A percentile compares a stretch with the other conserved stretches of the same genome.
Conservation (phyloP, 805 yeast species). For the Lachancea kluyveri region DNA sequence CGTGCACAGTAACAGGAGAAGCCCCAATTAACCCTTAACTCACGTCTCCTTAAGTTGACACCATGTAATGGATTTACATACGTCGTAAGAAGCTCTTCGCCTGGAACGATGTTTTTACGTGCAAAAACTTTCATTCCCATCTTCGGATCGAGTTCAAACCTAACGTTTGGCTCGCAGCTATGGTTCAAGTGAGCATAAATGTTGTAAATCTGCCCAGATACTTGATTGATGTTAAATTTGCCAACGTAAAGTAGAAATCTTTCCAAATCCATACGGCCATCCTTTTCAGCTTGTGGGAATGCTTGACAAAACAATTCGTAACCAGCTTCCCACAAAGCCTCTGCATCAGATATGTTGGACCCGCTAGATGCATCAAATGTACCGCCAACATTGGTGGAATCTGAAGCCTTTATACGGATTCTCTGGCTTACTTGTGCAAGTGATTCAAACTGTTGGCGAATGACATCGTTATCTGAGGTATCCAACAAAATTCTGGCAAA, state of each 20-base stretch:
- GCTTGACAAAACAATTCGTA: constrained; percentile 42
- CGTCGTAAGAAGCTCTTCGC: constrained; percentile 63
- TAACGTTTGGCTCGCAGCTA: constrained; percentile 65
- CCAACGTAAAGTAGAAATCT: constrained; percentile 61
- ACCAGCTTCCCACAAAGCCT: constrained; percentile 51
- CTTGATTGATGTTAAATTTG: constrained; percentile 66
- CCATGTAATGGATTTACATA: constrained; percentile 65
- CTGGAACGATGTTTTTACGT: constrained; percentile 46
- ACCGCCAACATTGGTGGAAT: constrained; percentile 39
- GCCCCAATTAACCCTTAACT: constrained; percentile 72
- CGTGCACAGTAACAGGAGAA: constrained; percentile 62
- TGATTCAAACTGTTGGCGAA: constrained; percentile 44
- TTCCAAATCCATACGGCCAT: constrained; percentile 38
- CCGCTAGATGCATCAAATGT: constrained; percentile 33
- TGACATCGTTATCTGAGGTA: constrained; percentile 10
- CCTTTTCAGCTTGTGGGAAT: constrained; percentile 32
- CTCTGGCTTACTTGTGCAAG: constrained; percentile 70
- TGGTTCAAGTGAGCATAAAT: constrained; percentile 71
- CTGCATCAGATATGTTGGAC: constrained; percentile 9
- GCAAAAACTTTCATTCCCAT: constrained; percentile 57
- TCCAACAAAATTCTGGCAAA: constrained; percentile 37
- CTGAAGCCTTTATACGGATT: constrained; percentile 51
- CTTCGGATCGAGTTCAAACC: constrained; percentile 41
- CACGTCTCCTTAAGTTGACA: constrained; percentile 56
- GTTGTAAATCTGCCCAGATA: constrained; percentile 55